Percentiles rank a stretch among this genome's conserved stretches.
phyloP scores from a whole-genome alignment of 768 basidiomycete genomes.

The Termitomyces heimii region DNA sequence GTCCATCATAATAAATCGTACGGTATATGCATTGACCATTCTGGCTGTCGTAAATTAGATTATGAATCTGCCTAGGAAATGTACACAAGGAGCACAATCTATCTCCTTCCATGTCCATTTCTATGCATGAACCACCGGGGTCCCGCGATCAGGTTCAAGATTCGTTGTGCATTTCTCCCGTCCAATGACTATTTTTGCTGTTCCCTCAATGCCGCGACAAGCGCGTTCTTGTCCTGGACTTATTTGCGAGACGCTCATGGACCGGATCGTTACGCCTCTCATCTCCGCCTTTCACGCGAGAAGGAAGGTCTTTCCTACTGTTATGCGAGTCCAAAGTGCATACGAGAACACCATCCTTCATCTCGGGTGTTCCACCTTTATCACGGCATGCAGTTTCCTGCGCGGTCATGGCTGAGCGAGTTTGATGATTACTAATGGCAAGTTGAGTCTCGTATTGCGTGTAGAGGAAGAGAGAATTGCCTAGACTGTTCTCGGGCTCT shows the following conservation, averaged over 20 bases:
- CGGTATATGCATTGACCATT: too few relatives aligned
- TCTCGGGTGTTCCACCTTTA: slow-evolving; percentile 2
- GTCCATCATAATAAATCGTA: background rate
- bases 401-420: background rate
- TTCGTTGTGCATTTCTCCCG: background rate
- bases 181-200: background rate
- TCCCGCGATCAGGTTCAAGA: background rate
- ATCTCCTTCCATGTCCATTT: background rate
- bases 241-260: too few relatives aligned
- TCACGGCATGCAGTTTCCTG: slow-evolving; percentile 1
- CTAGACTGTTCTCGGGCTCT: background rate
- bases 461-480: background rate
- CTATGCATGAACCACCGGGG: background rate
- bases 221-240: background rate
- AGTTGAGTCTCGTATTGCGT: background rate
- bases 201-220: background rate
- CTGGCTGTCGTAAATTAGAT: background rate
- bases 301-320: background rate
- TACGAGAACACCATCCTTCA: background rate
- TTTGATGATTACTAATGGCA: background rate
- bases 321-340: background rate
- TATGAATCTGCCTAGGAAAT: too few relatives aligned
- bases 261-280: background rate
- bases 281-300: background rate
- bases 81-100: background rate